phyloP scores from a whole-genome alignment of 1,284 basidiomycete genomes.

The Boletus sp. region DNA sequence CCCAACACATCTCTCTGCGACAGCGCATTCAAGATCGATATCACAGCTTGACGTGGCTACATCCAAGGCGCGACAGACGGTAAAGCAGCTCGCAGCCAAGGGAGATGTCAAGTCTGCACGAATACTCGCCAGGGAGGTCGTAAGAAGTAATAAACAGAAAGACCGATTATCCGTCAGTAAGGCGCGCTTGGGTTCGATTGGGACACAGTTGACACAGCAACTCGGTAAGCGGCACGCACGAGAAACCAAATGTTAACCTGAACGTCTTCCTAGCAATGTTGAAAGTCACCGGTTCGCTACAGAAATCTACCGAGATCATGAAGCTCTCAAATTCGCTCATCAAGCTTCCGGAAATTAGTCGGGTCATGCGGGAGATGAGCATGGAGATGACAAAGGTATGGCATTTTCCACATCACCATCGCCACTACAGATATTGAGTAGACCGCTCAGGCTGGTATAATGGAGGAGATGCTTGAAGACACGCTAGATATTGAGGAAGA shows the following conservation, averaged over 20 bases:
- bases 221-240: constrained; percentile 61
- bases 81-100: constrained; percentile 89
- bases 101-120: constrained; percentile 92
- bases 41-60: constrained; percentile 79
- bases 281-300: constrained; percentile 94
- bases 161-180: constrained; percentile 90
- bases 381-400: constrained; percentile 97
- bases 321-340: constrained; percentile 91
- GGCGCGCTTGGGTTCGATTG: constrained; percentile 88
- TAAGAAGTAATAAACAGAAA: constrained; percentile 92
- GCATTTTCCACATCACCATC: neutral
- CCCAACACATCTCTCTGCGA: constrained; percentile 10
- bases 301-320: constrained; percentile 99
- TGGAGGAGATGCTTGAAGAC: constrained; percentile 93
- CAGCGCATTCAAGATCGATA: constrained; percentile 20
- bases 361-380: constrained; percentile 94
- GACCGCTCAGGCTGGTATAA: constrained; percentile 72
- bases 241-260: neutral
- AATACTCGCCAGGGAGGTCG: constrained; percentile 91
- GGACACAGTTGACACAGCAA: constrained; percentile 89
- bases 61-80: constrained; percentile 74
- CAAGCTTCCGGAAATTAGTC: constrained; percentile 89
- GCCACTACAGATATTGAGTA: constrained; percentile 13
- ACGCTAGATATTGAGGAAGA: constrained; percentile 86
- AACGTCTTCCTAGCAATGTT: constrained; percentile 69